Evolutionary conservation across 177 flowering plant species (phyloP), one percentile per base, ranked within the genome.

Genomic region (Vitis hybrid): DNA sequence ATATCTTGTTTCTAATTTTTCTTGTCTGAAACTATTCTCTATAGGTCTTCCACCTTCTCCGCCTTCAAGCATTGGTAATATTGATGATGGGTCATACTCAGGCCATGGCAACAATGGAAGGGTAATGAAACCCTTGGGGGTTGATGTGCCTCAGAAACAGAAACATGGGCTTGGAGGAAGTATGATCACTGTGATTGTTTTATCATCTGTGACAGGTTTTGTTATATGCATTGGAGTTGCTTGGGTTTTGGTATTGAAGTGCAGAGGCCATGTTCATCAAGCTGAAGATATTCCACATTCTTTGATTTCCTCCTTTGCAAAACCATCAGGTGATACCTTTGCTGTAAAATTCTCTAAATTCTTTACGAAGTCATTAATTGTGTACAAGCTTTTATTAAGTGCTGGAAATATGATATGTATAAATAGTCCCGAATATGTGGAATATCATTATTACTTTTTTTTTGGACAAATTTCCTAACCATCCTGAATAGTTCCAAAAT

Each of bases 31-130:
- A 21, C 9, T 16, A 10, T 49, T 62, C 29, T 69, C 10, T 60
- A 8, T 79, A 89, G 93, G 91, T 73, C 83, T 89, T 73, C 93
- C 91, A n/a, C 83, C 88, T 0, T 83, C 90, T 65, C 93, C 93
- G 5, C 90, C 92, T 53, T 74, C 80, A 8, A 61, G 69, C 48
- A 68, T 72, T 67, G 77, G 78, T 56, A 59, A 70, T 10, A 66
- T 67, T 39, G 82, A 74, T 61, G 66, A 60, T 50, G 85, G 72
- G 7, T 80, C 81, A 10, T 56, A 79, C 56, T 18, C 80, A 22
- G 76, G 82, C 33, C 66, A 71, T 29, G 72, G 51, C 19, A 77
- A 75, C 60, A 33, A 70, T 73, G 87, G 85, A 52, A 71, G 15
- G 21, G 56, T 76, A 6, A 59, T 78, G 49, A 86, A 89, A 66